phyloP scores from a whole-genome alignment of 2,329 filamentous ascomycete species.

The Xylaria arbuscula region DNA sequence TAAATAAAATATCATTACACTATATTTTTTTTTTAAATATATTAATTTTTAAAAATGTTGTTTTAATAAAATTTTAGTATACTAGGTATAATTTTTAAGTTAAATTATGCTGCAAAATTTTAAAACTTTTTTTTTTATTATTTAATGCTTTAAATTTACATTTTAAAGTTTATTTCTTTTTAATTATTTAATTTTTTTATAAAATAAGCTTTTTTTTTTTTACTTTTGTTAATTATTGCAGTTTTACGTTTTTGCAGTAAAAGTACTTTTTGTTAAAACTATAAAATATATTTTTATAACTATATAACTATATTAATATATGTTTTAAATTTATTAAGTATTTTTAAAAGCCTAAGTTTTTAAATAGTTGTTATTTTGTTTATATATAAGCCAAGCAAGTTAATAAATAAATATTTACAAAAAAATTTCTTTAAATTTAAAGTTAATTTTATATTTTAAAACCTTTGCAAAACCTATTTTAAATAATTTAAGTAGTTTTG shows the following conservation, averaged over 20 bases:
- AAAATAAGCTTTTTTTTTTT: no score
- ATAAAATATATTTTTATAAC: background rate
- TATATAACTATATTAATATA: slow-evolving; percentile 3
- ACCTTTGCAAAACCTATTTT: background rate
- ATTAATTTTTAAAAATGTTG: background rate
- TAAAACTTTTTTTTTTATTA: no score
- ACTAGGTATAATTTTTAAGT: no score
- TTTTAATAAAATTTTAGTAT: no score
- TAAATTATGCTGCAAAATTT: no score
- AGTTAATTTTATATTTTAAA: background rate
- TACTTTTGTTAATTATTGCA: no score
- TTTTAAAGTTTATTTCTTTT: no score
- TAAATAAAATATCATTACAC: no score
- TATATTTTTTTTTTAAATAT: no score
- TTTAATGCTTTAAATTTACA: no score
- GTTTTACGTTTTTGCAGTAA: no score
- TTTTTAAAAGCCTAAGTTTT: background rate
- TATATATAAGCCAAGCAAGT: background rate
- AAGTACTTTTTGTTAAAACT: slow-evolving; percentile 2
- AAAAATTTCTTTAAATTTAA: background rate
- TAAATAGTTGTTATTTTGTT: background rate
- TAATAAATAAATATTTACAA: background rate
- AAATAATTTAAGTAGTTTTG: background rate
- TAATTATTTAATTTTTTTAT: no score
- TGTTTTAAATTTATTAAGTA: background rate